phyloP scores from a whole-genome alignment of 108 stramenopile genomes.

The Asterionellopsis glacialis region DNA sequence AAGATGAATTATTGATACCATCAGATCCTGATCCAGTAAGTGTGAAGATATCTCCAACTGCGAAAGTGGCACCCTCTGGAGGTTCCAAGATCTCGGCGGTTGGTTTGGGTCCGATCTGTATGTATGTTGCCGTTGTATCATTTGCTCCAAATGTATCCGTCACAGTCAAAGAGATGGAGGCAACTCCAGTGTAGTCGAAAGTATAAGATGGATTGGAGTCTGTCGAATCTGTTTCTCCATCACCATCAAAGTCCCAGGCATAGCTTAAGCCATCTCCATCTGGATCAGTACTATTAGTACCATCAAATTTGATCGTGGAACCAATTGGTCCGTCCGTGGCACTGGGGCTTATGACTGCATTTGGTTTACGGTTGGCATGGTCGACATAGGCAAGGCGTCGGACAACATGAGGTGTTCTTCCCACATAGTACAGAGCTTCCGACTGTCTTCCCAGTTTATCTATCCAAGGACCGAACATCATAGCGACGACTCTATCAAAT shows the following conservation, averaged over 20 bases:
- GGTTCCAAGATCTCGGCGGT: slow-evolving; percentile 8
- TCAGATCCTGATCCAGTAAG: slow-evolving; percentile 16
- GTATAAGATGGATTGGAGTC: slow-evolving; percentile 4
- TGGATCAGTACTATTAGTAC: slow-evolving; percentile 20
- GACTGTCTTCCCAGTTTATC: no score
- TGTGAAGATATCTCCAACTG: slow-evolving; percentile 19
- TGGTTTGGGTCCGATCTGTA: slow-evolving; percentile 13
- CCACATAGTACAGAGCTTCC: slow-evolving; percentile 23
- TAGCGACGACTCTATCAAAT: slow-evolving; percentile 10
- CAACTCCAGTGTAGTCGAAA: slow-evolving; percentile 6
- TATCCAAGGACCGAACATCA: slow-evolving; percentile 33
- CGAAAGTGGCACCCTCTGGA: slow-evolving; percentile 13
- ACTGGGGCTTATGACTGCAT: slow-evolving; percentile 14
- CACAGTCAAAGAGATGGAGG: slow-evolving; percentile 9
- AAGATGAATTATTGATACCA: slow-evolving; percentile 3
- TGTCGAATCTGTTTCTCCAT: slow-evolving; percentile 2
- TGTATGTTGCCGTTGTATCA: background rate
- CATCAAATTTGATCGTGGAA: slow-evolving; percentile 18
- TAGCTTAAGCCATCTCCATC: slow-evolving; percentile 24
- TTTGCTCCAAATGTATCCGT: slow-evolving; percentile 13
- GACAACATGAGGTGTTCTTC: slow-evolving; percentile 10
- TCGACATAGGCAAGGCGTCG: slow-evolving; percentile 24
- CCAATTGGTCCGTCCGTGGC: slow-evolving; percentile 3
- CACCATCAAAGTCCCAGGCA: slow-evolving; percentile 31
- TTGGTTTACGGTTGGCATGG: slow-evolving; percentile 19